Percentiles rank a stretch among this genome's conserved stretches.
phyloP scores from a whole-genome alignment of 2,329 filamentous ascomycete genomes.

The Ambrosiella beaveri region DNA sequence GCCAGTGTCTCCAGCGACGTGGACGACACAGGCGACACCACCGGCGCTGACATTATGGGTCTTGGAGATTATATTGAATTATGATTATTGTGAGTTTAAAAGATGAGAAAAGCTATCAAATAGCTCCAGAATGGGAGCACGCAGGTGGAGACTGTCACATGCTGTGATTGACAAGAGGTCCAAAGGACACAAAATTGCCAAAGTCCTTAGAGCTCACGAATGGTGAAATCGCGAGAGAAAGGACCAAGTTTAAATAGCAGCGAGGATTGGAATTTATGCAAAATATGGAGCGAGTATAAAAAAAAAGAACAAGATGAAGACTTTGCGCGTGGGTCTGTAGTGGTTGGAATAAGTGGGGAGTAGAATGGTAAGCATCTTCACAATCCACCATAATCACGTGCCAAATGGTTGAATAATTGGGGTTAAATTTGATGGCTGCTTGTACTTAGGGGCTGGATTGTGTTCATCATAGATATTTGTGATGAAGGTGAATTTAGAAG shows the following conservation, averaged over 20 bases:
- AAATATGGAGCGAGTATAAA: background rate
- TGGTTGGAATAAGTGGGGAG: slow-evolving; percentile 4
- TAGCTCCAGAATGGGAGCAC: slow-evolving; percentile 12
- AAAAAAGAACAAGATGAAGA: slow-evolving; percentile 5
- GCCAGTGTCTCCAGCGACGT: slow-evolving; percentile 7
- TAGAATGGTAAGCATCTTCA: background rate
- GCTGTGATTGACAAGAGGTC: slow-evolving; percentile 1
- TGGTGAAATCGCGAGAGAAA: background rate
- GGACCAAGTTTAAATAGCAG: background rate
- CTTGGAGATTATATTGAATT: background rate
- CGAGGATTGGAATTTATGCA: background rate
- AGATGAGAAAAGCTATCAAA: background rate
- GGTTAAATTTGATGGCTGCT: too few relatives aligned
- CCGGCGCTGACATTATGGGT: background rate
- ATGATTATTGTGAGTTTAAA: background rate
- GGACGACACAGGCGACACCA: background rate
- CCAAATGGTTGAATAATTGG: background rate
- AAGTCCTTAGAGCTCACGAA: slow-evolving; percentile 2
- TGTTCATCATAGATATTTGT: too few relatives aligned
- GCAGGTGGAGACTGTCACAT: slow-evolving; percentile 9
- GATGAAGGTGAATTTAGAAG: too few relatives aligned
- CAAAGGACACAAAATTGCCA: slow-evolving; percentile 1
- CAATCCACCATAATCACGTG: background rate
- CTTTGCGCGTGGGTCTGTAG: slow-evolving; percentile 10
- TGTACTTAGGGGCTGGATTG: too few relatives aligned